Base-by-base conservation (phyloP, 225 moss, liverwort and hornwort genomes). In the Sphagnum contortum region DNA sequence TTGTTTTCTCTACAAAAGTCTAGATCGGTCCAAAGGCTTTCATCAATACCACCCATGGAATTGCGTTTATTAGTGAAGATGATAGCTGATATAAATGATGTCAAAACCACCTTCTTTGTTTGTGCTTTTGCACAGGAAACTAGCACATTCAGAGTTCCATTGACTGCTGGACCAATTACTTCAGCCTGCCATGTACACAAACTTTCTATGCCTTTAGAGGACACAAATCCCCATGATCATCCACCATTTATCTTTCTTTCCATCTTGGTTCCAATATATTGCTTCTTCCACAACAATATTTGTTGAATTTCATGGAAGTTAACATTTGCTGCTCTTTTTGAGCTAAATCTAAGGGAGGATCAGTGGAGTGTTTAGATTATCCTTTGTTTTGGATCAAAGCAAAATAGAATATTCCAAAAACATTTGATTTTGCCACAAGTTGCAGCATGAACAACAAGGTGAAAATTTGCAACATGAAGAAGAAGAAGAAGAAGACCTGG, bases 131-230 rank as follows among this genome's bases (percentile, higher is more conserved):
- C 48, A 72, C 80, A 90, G 14, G 90, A 83, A 60, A 70, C 47
- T 64, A 93, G 62, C 45, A 93, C 77, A 53, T 90, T 93, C 65
- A 93, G 44, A 0, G 93, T 84, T 57, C 90, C 92, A 60, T 92
- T 92, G 50, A 83, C 57, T 4, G 92, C 92, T 59, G 92, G 89
- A 12, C 74, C 53, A 46, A 92, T 48, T 46, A 87, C 10, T 61
- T 92, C 81, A 45, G 61, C 73, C 92, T 87, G 79, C 58, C 61
- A 69, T 8, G 29, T 29, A 29, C 29, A 29, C 29, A 29, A 29
- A 29, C 29, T 29, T 29, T 29, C 29, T 29, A 29, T 29, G 29
- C 29, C 29, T 29, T 29, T 29, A 29, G 29, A 29, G 29, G 57
- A 29, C 13, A 1, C 3, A 60, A 12, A 3, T 46, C 45, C 54